phyloP scores from a whole-genome alignment of 495 filamentous ascomycete species.

The Pyrenopolyporus hunteri region DNA sequence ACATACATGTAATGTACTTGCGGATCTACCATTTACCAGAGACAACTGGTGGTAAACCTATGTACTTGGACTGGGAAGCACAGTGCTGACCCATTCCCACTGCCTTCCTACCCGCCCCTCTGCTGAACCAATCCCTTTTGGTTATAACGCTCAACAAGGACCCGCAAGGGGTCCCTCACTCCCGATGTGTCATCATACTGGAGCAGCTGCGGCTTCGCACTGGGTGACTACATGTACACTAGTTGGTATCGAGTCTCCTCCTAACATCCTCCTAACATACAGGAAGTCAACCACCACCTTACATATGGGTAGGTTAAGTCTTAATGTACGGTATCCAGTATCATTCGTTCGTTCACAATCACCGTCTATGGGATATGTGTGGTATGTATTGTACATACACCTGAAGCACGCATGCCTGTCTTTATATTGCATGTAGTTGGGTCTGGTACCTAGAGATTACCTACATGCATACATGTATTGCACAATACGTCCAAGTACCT shows the following conservation, averaged over 20 bases:
- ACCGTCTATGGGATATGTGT: neutral
- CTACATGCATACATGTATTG: constrained; percentile 11
- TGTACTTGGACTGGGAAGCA: constrained; percentile 7
- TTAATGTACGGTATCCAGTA: too few species aligned
- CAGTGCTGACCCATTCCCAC: constrained; percentile 13
- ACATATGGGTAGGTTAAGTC: too few species aligned
- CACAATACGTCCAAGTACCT: neutral
- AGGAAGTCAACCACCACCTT: too few species aligned
- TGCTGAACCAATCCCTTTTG: constrained; percentile 16
- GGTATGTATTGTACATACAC: too few species aligned
- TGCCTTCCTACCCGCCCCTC: constrained; percentile 1
- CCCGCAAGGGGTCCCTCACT: constrained; percentile 32
- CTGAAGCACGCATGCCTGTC: too few species aligned
- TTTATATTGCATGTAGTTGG: neutral
- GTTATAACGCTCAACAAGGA: constrained; percentile 5
- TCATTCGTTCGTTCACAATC: constrained; percentile 1
- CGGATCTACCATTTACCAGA: neutral
- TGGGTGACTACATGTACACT: too few species aligned
- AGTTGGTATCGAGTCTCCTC: constrained; percentile 11
- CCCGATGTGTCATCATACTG: constrained; percentile 37
- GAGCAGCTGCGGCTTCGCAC: constrained; percentile 19
- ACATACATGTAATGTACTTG: neutral
- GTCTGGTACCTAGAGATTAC: constrained; percentile 3
- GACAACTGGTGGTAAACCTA: neutral
- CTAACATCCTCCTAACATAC: constrained; percentile 8